These are phyloP conservation scores for Yamadazyma laniorum DNA, from an alignment of 805 yeast species.

Conservation along the genomic window DNA sequence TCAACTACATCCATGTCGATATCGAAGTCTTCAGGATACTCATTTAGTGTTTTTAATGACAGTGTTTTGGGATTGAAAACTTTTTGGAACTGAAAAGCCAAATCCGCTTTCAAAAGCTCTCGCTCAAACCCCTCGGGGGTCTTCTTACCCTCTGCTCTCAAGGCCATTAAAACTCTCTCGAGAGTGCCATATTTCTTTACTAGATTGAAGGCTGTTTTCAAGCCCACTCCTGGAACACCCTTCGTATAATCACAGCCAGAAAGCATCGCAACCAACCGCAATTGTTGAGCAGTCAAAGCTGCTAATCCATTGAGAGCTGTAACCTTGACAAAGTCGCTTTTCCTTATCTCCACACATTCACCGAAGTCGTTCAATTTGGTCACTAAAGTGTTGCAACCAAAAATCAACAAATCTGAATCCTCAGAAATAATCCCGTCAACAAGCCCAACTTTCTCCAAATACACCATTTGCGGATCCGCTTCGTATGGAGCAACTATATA, in stretches of 20 bases:
- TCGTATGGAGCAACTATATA: constrained; percentile 97
- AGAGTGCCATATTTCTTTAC: constrained; percentile 51
- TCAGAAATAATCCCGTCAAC: constrained; percentile 90
- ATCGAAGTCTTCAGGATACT: constrained; percentile 45
- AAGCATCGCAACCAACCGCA: constrained; percentile 75
- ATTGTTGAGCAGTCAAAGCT: constrained; percentile 51
- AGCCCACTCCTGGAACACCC: constrained; percentile 81
- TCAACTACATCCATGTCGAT: constrained; percentile 42
- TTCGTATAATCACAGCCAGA: constrained; percentile 97
- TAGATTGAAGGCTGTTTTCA: constrained; percentile 66
- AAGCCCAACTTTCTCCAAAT: constrained; percentile 67
- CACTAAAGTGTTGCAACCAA: constrained; percentile 74
- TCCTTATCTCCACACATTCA: constrained; percentile 65
- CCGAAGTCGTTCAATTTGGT: constrained; percentile 82
- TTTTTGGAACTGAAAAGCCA: constrained; percentile 81
- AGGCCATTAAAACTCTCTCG: constrained; percentile 54
- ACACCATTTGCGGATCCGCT: constrained; percentile 97
- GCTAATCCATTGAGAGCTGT: constrained; percentile 50
- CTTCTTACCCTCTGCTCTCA: constrained; percentile 60
- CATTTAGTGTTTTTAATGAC: constrained; percentile 56
- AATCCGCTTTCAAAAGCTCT: constrained; percentile 64
- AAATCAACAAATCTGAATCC: constrained; percentile 87
- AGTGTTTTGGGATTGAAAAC: constrained; percentile 68
- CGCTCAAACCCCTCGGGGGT: constrained; percentile 57
- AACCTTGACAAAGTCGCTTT: constrained; percentile 52